Evolutionary conservation across 176 grass and related monocot genomes (phyloP), one percentile per base, ranked within the genome.

Genomic region (Stipa capillata): DNA sequence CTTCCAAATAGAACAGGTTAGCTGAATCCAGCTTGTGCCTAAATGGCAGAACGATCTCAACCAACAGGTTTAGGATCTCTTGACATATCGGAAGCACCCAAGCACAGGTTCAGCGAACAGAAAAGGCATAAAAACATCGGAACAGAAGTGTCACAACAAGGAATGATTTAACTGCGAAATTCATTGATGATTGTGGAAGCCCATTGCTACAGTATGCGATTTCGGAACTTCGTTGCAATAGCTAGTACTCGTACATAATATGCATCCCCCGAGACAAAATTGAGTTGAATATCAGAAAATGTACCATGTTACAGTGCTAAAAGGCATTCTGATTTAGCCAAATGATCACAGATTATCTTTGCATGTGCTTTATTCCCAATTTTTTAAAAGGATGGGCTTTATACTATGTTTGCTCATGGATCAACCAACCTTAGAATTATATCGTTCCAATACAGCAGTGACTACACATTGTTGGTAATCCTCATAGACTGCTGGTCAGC

Each of bases 191-290:
- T n/a, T n/a, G n/a, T n/a, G n/a, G n/a, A n/a, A n/a, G n/a, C n/a
- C n/a, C n/a, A n/a, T n/a, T n/a, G n/a, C n/a, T n/a, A n/a, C n/a
- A n/a, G n/a, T n/a, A n/a, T n/a, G n/a, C n/a, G n/a, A n/a, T n/a
- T n/a, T n/a, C n/a, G n/a, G n/a, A 63, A 64, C 6, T 72, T 15
- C 27, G n/a, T 23, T 40, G 48, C 23, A 55, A 27, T 28, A 65
- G 8, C 20, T 25, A 66, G 25, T 27, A 36, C 25, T 69, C 36
- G n/a, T n/a, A n/a, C n/a, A n/a, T n/a, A n/a, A 36, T 25, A 12
- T 65, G 67, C 57, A 73, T n/a, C 35, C 37, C 23, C n/a, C 17
- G 20, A 31, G 29, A 66, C 49, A 75, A 67, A 86, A 81, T 16
- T 68, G 29, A 25, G 41, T 65, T 18, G 50, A 50, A 75, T 48